These are phyloP conservation scores for Entoloma clypeatum DNA, from an alignment of 1,284 basidiomycete genomes.

Conservation along the genomic window DNA sequence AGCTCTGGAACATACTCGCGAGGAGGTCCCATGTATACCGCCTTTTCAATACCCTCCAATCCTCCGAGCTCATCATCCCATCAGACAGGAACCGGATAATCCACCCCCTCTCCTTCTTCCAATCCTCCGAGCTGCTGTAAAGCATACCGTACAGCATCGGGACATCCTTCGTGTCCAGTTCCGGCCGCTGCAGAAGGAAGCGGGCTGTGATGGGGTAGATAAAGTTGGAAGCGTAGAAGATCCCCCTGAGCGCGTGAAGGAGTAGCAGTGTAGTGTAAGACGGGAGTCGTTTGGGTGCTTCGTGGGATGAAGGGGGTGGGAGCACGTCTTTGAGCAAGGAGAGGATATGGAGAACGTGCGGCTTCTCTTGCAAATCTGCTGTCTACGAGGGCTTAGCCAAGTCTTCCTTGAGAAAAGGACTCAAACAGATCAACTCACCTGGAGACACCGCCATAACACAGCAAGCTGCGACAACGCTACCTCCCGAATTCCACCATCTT, in stretches of 20 bases:
- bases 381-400: conserved; percentile 33
- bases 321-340: conserved; percentile 65
- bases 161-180: conserved; percentile 72
- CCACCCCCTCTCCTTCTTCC: conserved; percentile 85
- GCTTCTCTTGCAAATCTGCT: conserved; percentile 76
- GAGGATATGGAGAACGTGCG: conserved; percentile 75
- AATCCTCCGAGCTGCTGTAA: conserved; percentile 74
- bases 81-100: conserved; percentile 83
- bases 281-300: conserved; percentile 52
- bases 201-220: conserved; percentile 77
- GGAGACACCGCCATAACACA: conserved; percentile 49
- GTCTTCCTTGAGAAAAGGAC: conserved; percentile 5
- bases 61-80: conserved; percentile 67
- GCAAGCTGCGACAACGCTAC: conserved; percentile 53
- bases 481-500: conserved; percentile 56
- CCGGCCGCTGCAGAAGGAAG: conserved; percentile 81
- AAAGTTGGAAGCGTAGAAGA: conserved; percentile 78
- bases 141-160: conserved; percentile 85
- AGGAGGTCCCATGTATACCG: conserved; percentile 87
- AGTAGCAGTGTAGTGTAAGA: conserved; percentile 79
- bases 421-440: conserved; percentile 39
- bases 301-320: conserved; percentile 32
- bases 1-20: conserved; percentile 74
- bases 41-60: conserved; percentile 80
- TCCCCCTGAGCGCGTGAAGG: conserved; percentile 70